Base-by-base conservation (phyloP, 2,329 filamentous ascomycete genomes). In the Penicillium griseofulvum region DNA sequence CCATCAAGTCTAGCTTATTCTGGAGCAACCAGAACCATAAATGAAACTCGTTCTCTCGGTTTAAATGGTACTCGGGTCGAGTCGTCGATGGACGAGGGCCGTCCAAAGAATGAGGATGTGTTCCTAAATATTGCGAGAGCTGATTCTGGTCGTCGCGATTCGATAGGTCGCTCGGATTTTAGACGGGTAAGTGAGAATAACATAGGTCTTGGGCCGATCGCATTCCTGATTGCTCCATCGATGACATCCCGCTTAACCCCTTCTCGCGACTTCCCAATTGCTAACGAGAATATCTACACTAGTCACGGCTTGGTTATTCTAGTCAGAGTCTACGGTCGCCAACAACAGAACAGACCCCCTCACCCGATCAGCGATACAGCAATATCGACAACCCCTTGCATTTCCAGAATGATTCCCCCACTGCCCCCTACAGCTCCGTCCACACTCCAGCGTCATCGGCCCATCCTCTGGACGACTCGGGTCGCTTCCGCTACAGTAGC, bases 51-150 rank as follows among this genome's bases (percentile, higher is more conserved):
- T 55, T 56, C 62, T 47, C 16, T 16, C 39, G 49, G 16, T 19
- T 3, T 44, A 22, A 50, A 33, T 3, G 29, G 48, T 17, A 59
- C 45, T 50, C 65, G 60, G 19, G 52, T 63, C 36, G 68, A 71
- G 39, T 67, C 68, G 19, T 66, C 68, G 38, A 65, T 68, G 37
- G 74, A 77, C 36, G 74, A 78, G 39, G 56, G 63, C 36, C 68
- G 68, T 41, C 67, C 67, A 28, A 74, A 71, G 55, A 75, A 71
- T 55, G 76, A 78, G 49, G 76, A 79, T 65, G 62, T 79, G 28
- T 79, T 78, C 57, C 61, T 79, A 51, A 78, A 79, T 56, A 78
- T 79, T 55, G 76, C 76, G 11, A 72, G 72, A 58, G 68, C 72
- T 5, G 75, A 75, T 49, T 73, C 72, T 7, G 63, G 52, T 38